These are phyloP conservation scores for Didymella exigua DNA, from an alignment of 2,329 filamentous ascomycete species.

Conservation along the genomic window DNA sequence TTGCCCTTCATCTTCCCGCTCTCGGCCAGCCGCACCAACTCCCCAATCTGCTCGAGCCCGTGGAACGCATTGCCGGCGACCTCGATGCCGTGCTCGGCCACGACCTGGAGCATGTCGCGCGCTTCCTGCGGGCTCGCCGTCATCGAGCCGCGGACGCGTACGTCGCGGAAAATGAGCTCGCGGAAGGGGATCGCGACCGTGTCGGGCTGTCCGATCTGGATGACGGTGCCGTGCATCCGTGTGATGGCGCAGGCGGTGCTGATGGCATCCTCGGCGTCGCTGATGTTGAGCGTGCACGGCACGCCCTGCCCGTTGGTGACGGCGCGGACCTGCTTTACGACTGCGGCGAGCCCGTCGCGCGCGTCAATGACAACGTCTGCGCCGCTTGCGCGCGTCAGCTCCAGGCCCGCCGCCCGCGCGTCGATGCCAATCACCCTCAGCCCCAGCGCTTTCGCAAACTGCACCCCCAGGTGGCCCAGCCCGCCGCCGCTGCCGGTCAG, in stretches of 20 bases:
- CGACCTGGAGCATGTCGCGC: constrained; percentile 55
- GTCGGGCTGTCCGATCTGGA: constrained; percentile 56
- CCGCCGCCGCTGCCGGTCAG: constrained; percentile 84
- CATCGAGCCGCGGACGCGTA: constrained; percentile 57
- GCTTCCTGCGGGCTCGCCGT: constrained; percentile 53
- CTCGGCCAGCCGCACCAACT: constrained; percentile 58
- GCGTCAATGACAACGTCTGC: constrained; percentile 62
- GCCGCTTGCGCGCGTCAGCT: constrained; percentile 54
- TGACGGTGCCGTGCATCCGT: constrained; percentile 62
- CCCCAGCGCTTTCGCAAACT: constrained; percentile 89
- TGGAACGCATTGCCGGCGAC: constrained; percentile 60
- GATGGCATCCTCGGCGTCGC: constrained; percentile 59
- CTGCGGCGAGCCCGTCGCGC: constrained; percentile 53
- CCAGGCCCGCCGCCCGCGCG: constrained; percentile 69
- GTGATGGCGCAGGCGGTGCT: constrained; percentile 62
- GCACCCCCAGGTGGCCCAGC: constrained; percentile 74
- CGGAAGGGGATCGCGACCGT: constrained; percentile 45
- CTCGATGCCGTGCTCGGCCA: constrained; percentile 55
- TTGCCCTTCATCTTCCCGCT: constrained; percentile 62
- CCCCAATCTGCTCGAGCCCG: constrained; percentile 58
- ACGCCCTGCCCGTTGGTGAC: constrained; percentile 58
- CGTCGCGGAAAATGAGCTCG: constrained; percentile 61
- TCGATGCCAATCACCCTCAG: constrained; percentile 80
- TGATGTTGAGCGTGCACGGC: constrained; percentile 60
- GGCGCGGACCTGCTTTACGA: constrained; percentile 55